Evolutionary conservation across 192 early-diverging fungal species (phyloP).

Genomic region (Podila epigama): DNA sequence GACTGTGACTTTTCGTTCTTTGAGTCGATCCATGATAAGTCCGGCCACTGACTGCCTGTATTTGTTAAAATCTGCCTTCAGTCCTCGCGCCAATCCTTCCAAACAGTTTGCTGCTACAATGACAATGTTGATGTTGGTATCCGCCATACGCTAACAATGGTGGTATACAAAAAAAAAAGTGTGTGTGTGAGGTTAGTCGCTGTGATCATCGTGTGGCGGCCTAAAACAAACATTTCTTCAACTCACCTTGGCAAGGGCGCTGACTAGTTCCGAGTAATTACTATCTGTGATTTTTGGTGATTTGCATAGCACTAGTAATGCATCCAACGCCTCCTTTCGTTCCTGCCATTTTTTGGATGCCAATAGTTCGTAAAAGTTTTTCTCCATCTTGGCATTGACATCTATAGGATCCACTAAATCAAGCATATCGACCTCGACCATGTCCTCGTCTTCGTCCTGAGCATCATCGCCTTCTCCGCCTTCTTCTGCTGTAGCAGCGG

Average conservation of each 20-base stretch:
- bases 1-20: conserved; percentile 93
- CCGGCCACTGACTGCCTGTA: conserved; percentile 75
- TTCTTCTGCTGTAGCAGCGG: conserved; percentile 37
- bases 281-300: conserved; percentile 79
- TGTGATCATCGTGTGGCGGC: too few relatives aligned
- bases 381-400: conserved; percentile 86
- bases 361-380: conserved; percentile 79
- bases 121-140: conserved; percentile 90
- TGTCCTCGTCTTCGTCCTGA: conserved; percentile 61
- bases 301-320: conserved; percentile 71
- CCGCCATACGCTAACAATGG: conserved; percentile 69
- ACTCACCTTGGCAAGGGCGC: conserved; percentile 80
- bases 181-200: too few relatives aligned
- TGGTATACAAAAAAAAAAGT: too few relatives aligned
- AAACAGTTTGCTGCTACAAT: conserved; percentile 83
- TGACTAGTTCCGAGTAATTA: conserved; percentile 83
- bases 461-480: conserved; percentile 48
- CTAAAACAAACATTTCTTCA: conserved; percentile 15
- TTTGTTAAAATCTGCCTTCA: conserved; percentile 81
- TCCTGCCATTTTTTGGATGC: conserved; percentile 97
- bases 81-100: conserved; percentile 78
- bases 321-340: conserved; percentile 90
- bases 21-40: conserved; percentile 89
- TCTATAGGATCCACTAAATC: conserved; percentile 91
- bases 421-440: conserved; percentile 74